Evolutionary conservation across 805 yeast genomes (phyloP), one percentile per base, ranked within the genome.

Genomic region (Metschnikowia reukaufii): DNA sequence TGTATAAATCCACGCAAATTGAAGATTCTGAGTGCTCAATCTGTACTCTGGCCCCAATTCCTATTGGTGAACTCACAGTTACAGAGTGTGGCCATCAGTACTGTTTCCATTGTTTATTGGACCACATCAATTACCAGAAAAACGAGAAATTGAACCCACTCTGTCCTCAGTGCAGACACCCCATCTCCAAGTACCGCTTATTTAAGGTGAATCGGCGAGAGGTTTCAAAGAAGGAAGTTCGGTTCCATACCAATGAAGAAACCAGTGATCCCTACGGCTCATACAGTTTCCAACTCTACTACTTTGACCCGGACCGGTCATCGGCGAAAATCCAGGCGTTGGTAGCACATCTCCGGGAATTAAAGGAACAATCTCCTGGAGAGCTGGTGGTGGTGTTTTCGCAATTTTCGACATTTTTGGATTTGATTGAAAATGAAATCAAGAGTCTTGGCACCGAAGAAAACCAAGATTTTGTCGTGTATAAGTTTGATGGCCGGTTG

Each of bases 331-430:
- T 88, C 12, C 79, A 80, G 53, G 89, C 95, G 0, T 68, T 90
- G 20, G 48, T 87, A 4, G 65, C 72, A 4, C 89, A 86, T 58
- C 64, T 89, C 15, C 68, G 78, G 31, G 67, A 65, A 21, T 65
- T 86, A 13, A 76, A 74, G 46, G 79, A 76, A 20, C 79, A 78
- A 13, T 72, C 78, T 7, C 79, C 84, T 0, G 82, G 81, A 13
- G 88, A 83, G 48, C 89, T 86, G 57, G 81, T 86, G 3, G 90
- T 92, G 41, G 91, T 92, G 0, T 92, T 92, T 60, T 89, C 97
- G 1, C 97, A 92, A 57, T 91, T 91, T 58, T 86, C 96, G 0
- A 77, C 88, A 0, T 92, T 82, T 58, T 63, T 91, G 49, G 96
- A 89, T 62, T 68, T 88, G 8, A 79, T 91, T 44, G 85, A 86